A percentile compares a stretch with the other conserved stretches of the same genome.
phyloP scores from a whole-genome alignment of 2,329 filamentous ascomycete species.

The Colletotrichum aenigma region DNA sequence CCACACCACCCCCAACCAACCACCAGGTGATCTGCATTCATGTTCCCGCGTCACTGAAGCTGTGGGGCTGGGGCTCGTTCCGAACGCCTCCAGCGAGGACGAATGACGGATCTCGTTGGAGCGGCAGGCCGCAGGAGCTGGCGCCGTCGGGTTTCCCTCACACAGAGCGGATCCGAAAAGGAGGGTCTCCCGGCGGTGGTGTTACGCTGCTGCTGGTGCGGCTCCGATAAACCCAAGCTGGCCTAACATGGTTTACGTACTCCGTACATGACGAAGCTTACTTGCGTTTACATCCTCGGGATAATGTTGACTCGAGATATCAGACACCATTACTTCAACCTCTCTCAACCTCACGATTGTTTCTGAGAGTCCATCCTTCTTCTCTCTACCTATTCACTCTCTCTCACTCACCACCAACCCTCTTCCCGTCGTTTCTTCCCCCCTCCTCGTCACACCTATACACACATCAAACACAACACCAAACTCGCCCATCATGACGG shows the following conservation, averaged over 20 bases:
- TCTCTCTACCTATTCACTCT: neutral
- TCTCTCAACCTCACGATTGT: neutral
- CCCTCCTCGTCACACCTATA: neutral
- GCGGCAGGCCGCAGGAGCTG: neutral
- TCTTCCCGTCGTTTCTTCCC: neutral
- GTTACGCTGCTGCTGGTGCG: neutral
- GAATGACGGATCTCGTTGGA: neutral
- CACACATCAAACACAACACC: neutral
- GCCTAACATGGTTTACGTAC: neutral
- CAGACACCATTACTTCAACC: neutral
- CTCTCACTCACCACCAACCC: neutral
- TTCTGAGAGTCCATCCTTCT: neutral
- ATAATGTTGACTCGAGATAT: neutral
- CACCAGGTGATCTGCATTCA: neutral
- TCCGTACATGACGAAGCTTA: neutral
- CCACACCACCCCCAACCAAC: neutral
- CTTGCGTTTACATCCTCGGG: neutral
- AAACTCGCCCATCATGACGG: slow-evolving; percentile 5
- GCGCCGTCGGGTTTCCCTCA: neutral
- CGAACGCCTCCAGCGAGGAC: neutral
- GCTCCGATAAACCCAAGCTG: neutral
- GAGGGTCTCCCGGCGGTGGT: neutral
- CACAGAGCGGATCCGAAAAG: neutral
- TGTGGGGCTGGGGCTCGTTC: neutral
- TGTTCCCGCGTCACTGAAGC: neutral